phyloP scores from a whole-genome alignment of 306 rosid species.

The Delonix regia region DNA sequence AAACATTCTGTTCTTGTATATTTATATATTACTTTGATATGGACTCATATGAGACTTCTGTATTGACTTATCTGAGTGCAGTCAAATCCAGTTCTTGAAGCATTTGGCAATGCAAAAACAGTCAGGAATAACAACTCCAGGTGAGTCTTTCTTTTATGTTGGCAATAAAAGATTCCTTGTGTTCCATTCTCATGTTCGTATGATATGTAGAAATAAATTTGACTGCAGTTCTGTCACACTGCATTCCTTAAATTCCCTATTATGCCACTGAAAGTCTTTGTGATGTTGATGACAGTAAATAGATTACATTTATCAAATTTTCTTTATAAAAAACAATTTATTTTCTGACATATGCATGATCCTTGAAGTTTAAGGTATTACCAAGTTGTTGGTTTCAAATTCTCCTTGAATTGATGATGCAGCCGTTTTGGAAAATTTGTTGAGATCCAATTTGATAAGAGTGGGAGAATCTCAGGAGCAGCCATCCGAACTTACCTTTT shows the following conservation, averaged over 20 bases:
- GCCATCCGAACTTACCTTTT: constrained; percentile 97
- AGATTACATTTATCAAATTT: constrained; percentile 2
- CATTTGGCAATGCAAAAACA: constrained; percentile 99
- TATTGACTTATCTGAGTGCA: constrained; percentile 48
- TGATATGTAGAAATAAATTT: constrained; percentile 15
- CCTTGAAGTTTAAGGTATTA: constrained; percentile 13
- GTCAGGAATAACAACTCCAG: constrained; percentile 98
- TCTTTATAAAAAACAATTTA: constrained; percentile 28
- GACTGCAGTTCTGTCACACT: constrained; percentile 28
- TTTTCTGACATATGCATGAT: constrained; percentile 11
- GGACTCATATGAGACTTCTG: constrained; percentile 32
- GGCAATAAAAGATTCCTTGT: constrained; percentile 29
- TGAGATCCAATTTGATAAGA: constrained; percentile 95
- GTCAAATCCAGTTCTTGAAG: constrained; percentile 99
- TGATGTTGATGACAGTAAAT: constrained; percentile 7
- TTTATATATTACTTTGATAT: constrained; percentile 11
- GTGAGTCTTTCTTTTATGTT: constrained; percentile 49
- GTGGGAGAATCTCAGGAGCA: constrained; percentile 99
- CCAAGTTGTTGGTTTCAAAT: constrained; percentile 31
- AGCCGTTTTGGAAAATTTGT: constrained; percentile 99
- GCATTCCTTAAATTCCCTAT: constrained; percentile 30
- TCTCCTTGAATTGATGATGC: constrained; percentile 45
- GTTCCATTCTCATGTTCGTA: constrained; percentile 22
- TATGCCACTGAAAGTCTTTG: constrained; percentile 19
- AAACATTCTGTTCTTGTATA: constrained; percentile 17